Evolutionary conservation across 1,284 basidiomycete species (phyloP).

Genomic region (Vanrija sp.): DNA sequence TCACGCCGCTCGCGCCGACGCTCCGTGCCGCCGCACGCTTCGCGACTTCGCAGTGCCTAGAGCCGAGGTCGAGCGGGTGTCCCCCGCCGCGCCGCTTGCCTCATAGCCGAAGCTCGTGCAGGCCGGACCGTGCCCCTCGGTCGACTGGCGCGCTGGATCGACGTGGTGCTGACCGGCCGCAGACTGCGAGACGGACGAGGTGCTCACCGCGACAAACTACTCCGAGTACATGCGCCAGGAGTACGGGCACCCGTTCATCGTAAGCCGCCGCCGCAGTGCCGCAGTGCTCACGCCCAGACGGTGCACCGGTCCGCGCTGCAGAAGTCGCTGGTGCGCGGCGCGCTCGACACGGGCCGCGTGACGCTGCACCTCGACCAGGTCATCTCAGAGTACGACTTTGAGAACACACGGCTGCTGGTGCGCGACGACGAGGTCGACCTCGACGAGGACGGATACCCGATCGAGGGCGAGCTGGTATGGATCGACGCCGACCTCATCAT

Average conservation of each 20-base stretch:
- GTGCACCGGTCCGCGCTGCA: constrained; percentile 44
- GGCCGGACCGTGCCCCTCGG: too few relatives aligned
- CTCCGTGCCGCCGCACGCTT: too few relatives aligned
- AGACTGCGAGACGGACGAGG: constrained; percentile 35
- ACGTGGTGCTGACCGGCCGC: not conserved
- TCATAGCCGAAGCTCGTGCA: too few relatives aligned
- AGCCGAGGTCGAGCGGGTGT: too few relatives aligned
- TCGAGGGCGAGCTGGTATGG: constrained; percentile 21
- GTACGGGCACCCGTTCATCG: constrained; percentile 34
- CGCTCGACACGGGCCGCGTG: constrained; percentile 28
- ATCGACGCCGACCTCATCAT: constrained; percentile 42
- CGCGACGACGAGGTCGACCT: constrained; percentile 11
- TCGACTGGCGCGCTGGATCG: not conserved
- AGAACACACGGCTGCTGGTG: constrained; percentile 28
- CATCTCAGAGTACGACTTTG: constrained; percentile 38
- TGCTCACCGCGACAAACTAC: constrained; percentile 31
- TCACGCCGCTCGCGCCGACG: too few relatives aligned
- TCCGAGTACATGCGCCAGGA: constrained; percentile 32
- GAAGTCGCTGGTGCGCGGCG: constrained; percentile 31
- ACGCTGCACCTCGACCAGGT: constrained; percentile 28
- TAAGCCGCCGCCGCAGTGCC: not conserved
- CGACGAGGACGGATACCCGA: not conserved
- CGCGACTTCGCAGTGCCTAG: too few relatives aligned
- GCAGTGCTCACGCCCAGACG: constrained; percentile 14
- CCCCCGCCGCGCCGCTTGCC: too few relatives aligned